Evolutionary conservation across 306 rosid genomes (phyloP).

Genomic region (Sechiopsis laciniata): DNA sequence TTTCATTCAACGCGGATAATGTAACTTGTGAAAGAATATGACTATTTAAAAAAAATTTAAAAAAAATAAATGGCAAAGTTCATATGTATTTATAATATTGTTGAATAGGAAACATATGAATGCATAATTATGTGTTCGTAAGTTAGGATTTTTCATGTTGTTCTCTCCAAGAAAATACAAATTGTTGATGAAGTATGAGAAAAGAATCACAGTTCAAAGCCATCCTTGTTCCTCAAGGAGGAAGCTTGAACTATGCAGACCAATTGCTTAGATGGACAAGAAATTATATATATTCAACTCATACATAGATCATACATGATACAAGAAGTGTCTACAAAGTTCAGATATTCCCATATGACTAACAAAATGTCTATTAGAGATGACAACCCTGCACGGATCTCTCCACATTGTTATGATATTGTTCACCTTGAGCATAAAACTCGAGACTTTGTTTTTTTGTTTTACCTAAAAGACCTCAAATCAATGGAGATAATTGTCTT

Average conservation of each 20-base stretch:
- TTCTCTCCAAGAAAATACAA: neutral
- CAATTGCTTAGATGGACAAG: neutral
- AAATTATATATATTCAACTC: neutral
- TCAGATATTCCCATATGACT: neutral
- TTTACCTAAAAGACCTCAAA: too few relatives aligned
- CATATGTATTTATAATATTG: neutral
- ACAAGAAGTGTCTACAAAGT: neutral
- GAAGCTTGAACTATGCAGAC: neutral
- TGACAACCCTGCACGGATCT: too few relatives aligned
- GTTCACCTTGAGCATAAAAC: too few relatives aligned
- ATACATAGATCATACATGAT: neutral
- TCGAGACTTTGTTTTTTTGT: too few relatives aligned
- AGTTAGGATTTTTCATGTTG: neutral
- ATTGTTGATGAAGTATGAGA: conserved; percentile 13
- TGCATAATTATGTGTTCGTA: neutral
- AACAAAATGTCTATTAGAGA: neutral
- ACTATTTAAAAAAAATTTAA: too few relatives aligned
- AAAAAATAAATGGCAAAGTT: too few relatives aligned
- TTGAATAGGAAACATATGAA: neutral
- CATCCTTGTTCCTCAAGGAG: neutral
- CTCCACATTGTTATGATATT: too few relatives aligned
- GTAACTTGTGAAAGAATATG: too few relatives aligned
- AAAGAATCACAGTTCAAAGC: neutral
- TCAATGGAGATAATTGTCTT: too few relatives aligned
- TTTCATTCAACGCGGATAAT: too few relatives aligned